Evolutionary conservation across 2,329 filamentous ascomycete species (phyloP), one percentile per base, ranked within the genome.

Genomic region (Raffaelea deltoideospora): DNA sequence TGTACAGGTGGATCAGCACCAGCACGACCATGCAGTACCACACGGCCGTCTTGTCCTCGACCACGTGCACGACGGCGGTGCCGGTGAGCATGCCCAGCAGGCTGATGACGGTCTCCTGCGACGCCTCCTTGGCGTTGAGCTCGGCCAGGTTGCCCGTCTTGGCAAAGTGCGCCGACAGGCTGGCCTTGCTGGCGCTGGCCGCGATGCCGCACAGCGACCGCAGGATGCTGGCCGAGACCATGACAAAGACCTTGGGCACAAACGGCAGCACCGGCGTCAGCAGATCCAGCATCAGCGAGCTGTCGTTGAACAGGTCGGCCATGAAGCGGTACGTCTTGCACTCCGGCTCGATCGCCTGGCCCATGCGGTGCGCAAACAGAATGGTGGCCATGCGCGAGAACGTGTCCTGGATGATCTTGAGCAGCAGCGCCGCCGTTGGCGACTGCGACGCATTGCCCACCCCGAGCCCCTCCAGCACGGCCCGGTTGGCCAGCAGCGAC

Each of bases 61-160:
- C 73, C 43, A 72, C 64, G 24, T 80, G 79, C 15, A 96, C 82
- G 13, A 94, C 76, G 3, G 93, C 41, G 33, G 79, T 90, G 1
- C 90, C 90, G 13, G 71, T 73, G 35, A 94, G 66, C 72, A 96
- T 86, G 3, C 90, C 90, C 24, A 94, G 43, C 20, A 96, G 65
- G 3, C 84, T 88, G 39, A 98, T 83, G 17, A 94, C 76, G 0
- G 88, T 96, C 58, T 96, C 90, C 59, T 96, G 90, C 45, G 83
- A 92, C 11, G 86, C 86, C 53, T 96, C 88, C 69, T 94, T 77
- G 39, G 88, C 87, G 58, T 95, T 96, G 39, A 98, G 66, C 55
- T 96, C 88, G 2, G 84, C 88, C 31, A 96, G 60, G 54, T 95
- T 96, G 27, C 85, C 83, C 52, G 76, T 76, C 46, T 67, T 74